A percentile compares a stretch with the other conserved stretches of the same genome.
These are phyloP conservation scores for Papiliotrema laurentii DNA, from an alignment of 1,284 basidiomycete genomes.

Conservation along the genomic window DNA sequence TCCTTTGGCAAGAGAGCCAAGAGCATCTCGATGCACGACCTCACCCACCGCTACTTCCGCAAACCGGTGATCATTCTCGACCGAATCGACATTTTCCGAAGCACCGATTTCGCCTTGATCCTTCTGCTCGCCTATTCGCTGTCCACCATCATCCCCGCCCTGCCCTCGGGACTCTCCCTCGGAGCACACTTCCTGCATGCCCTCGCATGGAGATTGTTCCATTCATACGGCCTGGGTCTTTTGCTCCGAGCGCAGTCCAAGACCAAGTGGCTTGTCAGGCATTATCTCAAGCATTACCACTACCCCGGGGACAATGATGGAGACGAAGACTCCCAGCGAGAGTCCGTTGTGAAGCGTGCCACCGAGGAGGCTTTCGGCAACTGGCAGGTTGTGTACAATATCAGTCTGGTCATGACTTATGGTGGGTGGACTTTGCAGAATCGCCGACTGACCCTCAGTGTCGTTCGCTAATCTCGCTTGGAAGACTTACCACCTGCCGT, in stretches of 20 bases:
- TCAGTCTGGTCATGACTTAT: conserved; percentile 92
- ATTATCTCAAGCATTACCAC: conserved; percentile 88
- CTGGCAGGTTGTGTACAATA: conserved; percentile 91
- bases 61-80: conserved; percentile 76
- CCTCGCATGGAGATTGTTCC: conserved; percentile 78
- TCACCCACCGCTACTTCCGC: conserved; percentile 84
- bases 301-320: conserved; percentile 54
- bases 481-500: conserved; percentile 77
- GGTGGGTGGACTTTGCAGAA: conserved; percentile 53
- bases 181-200: conserved; percentile 75
- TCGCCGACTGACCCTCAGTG: conserved; percentile 51
- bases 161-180: conserved; percentile 49
- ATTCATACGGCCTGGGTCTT: conserved; percentile 81
- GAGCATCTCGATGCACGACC: conserved; percentile 71
- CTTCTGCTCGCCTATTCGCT: conserved; percentile 58
- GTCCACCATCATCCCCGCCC: conserved; percentile 49
- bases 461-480: conserved; percentile 77
- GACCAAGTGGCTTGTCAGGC: conserved; percentile 83
- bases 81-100: conserved; percentile 77
- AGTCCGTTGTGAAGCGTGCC: conserved; percentile 58
- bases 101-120: conserved; percentile 64
- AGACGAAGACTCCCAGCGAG: conserved; percentile 21
- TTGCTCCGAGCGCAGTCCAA: conserved; percentile 79
- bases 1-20: conserved; percentile 17
- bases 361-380: conserved; percentile 87